Evolutionary conservation across 148 eudicot species (phyloP).

Genomic region (Rhododendron mucronatum): DNA sequence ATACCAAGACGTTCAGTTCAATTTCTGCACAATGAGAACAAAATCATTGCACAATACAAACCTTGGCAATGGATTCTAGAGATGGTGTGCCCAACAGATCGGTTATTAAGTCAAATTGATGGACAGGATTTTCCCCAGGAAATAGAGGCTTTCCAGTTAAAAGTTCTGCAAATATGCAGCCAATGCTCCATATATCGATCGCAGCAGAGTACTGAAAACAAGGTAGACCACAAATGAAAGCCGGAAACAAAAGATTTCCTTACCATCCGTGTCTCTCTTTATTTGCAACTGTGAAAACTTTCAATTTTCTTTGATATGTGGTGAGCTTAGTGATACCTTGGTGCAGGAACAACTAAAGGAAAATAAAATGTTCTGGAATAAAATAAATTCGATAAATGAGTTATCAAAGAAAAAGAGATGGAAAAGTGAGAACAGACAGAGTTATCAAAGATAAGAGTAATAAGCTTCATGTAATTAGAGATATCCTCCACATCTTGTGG

Average conservation of each 20-base stretch:
- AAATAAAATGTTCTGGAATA: no score
- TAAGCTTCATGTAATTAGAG: background rate
- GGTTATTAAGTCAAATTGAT: background rate
- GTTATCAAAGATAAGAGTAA: background rate
- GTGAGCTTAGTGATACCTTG: background rate
- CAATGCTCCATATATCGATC: constrained; percentile 3
- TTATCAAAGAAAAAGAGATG: background rate
- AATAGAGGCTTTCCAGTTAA: background rate
- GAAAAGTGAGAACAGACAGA: background rate
- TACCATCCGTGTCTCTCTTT: background rate
- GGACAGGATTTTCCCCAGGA: background rate
- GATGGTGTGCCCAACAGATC: background rate
- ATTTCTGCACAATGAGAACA: background rate
- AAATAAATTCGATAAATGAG: no score
- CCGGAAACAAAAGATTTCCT: background rate
- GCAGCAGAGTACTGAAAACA: background rate
- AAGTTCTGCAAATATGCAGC: constrained; percentile 5
- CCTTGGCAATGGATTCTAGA: background rate
- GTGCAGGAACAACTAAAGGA: background rate
- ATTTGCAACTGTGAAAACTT: background rate
- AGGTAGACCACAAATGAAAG: background rate
- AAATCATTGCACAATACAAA: background rate
- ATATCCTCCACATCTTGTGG: background rate
- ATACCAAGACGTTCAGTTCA: background rate
- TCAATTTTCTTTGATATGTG: background rate